Base-by-base conservation (phyloP, 2,329 filamentous ascomycete genomes). In the Curvularia eragrostidis region DNA sequence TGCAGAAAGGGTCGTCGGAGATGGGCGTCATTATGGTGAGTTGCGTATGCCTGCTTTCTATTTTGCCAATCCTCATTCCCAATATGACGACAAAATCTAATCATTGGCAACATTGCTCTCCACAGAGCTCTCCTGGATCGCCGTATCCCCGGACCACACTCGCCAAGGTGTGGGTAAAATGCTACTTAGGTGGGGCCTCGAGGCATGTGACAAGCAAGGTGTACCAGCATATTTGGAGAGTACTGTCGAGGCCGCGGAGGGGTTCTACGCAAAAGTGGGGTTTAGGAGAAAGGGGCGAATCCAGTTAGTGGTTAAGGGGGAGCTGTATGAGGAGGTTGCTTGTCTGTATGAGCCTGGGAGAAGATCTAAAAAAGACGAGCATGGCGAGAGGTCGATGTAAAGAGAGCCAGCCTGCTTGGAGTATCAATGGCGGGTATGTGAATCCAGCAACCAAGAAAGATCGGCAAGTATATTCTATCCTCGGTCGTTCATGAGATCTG, bases 51-150 rank as follows among this genome's bases (percentile, higher is more conserved):
- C 19, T 23, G 5, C 10, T n/a, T 15, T 9, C 23, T 15, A 13
- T 23, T 24, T 7, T 21, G 18, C 26, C 32, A 26, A 21, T 30
- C 39, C 21, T 43, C 21, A 10, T 5, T 8, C 28, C 18, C 15
- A 43, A 9, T 15, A 3, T 26, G 2, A 13, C 5, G 41, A 26
- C 5, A 13, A 5, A 24, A 18, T n/a, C 32, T 18, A 32, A 21
- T 23, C 13, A 18, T 36, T 36, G 6, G 34, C 28, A 42, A 51
- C 19, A 21, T 23, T 39, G 24, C 3, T 18, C 19, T 13, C 18
- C 21, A 32, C 24, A 59, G 57, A 59, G 26, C 57, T 59, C 18
- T 44, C 43, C 34, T 59, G 54, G 48, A 49, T 59, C 36, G 57
- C 53, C 8, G 48, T 59, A 23, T 51, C 53, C 18, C 21, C 53